Base-by-base conservation (phyloP, 768 basidiomycete genomes). In the Leccinum broughii region DNA sequence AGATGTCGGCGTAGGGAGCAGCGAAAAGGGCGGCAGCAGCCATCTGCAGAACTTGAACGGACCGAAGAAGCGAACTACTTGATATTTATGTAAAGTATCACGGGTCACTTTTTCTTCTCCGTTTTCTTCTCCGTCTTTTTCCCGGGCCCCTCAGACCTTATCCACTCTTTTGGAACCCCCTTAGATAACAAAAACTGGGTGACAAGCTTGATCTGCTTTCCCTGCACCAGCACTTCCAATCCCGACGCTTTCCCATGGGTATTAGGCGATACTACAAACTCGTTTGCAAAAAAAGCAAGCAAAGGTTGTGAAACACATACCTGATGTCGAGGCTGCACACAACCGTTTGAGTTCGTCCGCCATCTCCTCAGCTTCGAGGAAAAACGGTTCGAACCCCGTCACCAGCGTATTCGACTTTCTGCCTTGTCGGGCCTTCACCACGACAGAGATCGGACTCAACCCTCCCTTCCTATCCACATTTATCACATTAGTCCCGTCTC, bases 141-240 rank as follows among this genome's bases (percentile, higher is more conserved):
- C 8, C 28, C 28, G 28, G 28, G 28, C 32, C 32, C 32, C 32
- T 1, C 11, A 34, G 32, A 34, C 11, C 0, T 11, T 55, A 95
- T 88, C 90, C 91, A 95, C 67, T 81, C 81, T 77, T 88, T 90
- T 28, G 93, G 92, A 34, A 95, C 83, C 0, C 94, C 92, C 63
- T 82, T 85, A 24, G 76, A 80, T 3, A 82, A 70, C 44, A 97
- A 71, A 61, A 92, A 82, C 5, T 90, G 88, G 10, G 80, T 77
- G 11, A 93, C 88, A 3, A 78, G 76, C 63, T 83, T 81, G 20
- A 80, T 77, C 66, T 96, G 93, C 62, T 90, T 90, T 2, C 95
- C 95, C 68, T 96, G 95, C 0, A 96, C 87, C 62, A 90, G 77
- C 9, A 97, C 86, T 66, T 95, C 91, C 55, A 83, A 65, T 2